Conservation (phyloP, 2,329 filamentous ascomycete species). For the Rugonectria rugulosa region DNA sequence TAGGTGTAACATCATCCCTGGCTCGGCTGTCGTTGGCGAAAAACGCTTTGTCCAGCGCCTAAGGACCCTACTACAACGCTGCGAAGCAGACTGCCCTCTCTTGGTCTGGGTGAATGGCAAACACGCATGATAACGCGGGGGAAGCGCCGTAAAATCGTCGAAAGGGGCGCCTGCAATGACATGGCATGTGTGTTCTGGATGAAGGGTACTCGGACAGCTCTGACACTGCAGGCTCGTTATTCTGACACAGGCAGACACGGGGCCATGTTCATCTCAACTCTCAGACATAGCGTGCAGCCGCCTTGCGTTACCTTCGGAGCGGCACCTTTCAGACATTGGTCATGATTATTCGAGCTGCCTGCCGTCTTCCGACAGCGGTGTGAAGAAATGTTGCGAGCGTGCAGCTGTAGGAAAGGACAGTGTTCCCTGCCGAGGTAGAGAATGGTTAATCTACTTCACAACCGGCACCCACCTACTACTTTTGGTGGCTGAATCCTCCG, state of each 20-base stretch:
- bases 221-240: slow-evolving; percentile 2
- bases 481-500: not conserved
- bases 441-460: slow-evolving; percentile 4
- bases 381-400: not conserved
- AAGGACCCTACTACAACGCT: not conserved
- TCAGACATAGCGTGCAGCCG: not conserved
- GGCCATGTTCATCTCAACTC: slow-evolving; percentile 15
- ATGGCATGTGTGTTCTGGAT: slow-evolving; percentile 1
- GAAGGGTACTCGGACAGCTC: not conserved
- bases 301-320: slow-evolving; percentile 9
- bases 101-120: not conserved
- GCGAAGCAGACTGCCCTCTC: slow-evolving; percentile 1
- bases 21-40: not conserved
- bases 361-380: slow-evolving; percentile 1
- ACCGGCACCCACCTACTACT: not conserved
- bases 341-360: slow-evolving; percentile 5
- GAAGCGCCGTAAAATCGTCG: not conserved
- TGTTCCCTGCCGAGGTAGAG: slow-evolving; percentile 3
- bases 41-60: not conserved
- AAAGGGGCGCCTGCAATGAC: not conserved
- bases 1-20: slow-evolving; percentile 2
- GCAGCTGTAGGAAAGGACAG: not conserved
- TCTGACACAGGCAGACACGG: slow-evolving; percentile 13
- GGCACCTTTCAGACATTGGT: slow-evolving; percentile 6
- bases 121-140: not conserved